Evolutionary conservation across 805 yeast genomes (phyloP).

Genomic region (Saturnispora besseyi): DNA sequence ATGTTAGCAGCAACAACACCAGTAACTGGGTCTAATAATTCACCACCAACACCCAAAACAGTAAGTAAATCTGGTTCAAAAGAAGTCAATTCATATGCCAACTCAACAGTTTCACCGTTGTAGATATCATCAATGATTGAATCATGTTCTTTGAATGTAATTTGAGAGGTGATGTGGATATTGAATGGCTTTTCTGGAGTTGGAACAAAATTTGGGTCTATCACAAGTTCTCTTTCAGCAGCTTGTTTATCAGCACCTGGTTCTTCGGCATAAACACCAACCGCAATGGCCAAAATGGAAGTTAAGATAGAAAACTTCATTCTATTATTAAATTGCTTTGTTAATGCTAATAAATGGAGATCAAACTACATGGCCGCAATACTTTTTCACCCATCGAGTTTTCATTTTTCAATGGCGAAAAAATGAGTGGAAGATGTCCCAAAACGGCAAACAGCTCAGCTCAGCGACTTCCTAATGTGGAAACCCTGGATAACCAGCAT

Average conservation of each 20-base stretch:
- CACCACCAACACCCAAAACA: slow-evolving; percentile 63
- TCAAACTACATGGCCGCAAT: neutral
- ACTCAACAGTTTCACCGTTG: slow-evolving; percentile 45
- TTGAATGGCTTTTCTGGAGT: slow-evolving; percentile 33
- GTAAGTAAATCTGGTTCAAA: slow-evolving; percentile 41
- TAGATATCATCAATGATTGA: slow-evolving; percentile 34
- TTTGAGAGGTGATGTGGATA: slow-evolving; percentile 39
- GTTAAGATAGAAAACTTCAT: slow-evolving; percentile 10
- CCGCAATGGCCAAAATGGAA: slow-evolving; percentile 4
- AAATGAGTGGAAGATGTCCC: neutral
- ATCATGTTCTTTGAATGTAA: slow-evolving; percentile 31
- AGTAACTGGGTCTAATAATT: slow-evolving; percentile 45
- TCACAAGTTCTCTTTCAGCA: slow-evolving; percentile 14
- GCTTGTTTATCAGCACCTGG: slow-evolving; percentile 3
- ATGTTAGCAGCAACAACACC: slow-evolving; percentile 49
- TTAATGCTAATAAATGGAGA: neutral
- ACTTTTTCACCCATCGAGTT: neutral
- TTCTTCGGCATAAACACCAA: slow-evolving; percentile 12
- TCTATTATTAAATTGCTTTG: neutral
- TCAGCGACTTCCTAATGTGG: slow-evolving; percentile 4
- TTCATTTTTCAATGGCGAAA: neutral
- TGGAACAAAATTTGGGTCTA: slow-evolving; percentile 23
- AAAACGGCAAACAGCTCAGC: neutral
- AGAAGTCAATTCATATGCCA: slow-evolving; percentile 46
- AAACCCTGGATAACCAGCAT: neutral